Conservation (phyloP, 306 rosid genomes). For the Sicyos baderoa region DNA sequence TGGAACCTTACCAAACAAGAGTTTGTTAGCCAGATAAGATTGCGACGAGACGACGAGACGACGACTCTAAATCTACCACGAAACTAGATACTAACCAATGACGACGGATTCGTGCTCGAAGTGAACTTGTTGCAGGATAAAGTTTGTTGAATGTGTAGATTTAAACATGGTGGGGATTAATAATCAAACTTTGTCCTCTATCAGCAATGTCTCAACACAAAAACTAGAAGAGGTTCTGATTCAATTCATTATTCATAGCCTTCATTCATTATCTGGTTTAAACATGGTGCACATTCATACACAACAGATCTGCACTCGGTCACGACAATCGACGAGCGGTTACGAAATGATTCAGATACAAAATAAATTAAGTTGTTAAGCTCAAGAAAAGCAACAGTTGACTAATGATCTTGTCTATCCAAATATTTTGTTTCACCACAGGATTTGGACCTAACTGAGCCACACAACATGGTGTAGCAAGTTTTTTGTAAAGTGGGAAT, state of each 20-base stretch:
- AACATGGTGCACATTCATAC: neutral
- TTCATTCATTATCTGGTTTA: neutral
- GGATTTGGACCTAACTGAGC: constrained; percentile 6
- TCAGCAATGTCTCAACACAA: no score
- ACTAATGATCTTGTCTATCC: neutral
- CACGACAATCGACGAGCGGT: neutral
- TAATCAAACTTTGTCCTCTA: no score
- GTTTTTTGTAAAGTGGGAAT: neutral
- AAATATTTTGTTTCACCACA: neutral
- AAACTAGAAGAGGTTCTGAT: neutral
- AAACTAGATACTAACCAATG: neutral
- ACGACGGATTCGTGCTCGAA: neutral
- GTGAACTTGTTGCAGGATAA: neutral
- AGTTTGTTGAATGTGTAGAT: no score
- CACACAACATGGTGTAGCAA: neutral
- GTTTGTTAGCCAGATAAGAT: neutral
- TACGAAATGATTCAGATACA: neutral
- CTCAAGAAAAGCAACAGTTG: neutral
- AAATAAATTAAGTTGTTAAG: neutral
- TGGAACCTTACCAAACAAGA: constrained; percentile 9
- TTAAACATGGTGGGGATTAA: no score
- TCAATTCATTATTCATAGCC: neutral
- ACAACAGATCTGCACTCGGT: neutral
- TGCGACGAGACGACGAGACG: neutral
- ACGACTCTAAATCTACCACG: neutral